Conservation (phyloP, 2,329 filamentous ascomycete species). For the Sclerotiophoma versabilis region DNA sequence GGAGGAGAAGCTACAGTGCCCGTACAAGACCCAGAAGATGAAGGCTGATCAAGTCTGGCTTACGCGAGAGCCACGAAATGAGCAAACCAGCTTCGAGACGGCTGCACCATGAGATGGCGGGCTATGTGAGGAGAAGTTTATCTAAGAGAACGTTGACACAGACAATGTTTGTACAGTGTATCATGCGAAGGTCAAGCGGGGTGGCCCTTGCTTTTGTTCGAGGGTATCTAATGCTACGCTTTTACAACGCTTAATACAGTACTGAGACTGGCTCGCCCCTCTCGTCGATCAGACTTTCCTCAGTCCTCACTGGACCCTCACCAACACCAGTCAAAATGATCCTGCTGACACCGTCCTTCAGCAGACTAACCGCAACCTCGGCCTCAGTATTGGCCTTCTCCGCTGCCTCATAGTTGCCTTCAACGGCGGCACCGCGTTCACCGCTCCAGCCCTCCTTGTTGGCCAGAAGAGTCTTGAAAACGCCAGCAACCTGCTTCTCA, state of each 20-base stretch:
- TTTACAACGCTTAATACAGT: slow-evolving; percentile 9
- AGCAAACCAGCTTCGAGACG: neutral
- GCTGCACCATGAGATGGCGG: neutral
- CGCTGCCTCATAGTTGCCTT: slow-evolving; percentile 63
- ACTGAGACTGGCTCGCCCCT: slow-evolving; percentile 50
- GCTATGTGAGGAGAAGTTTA: neutral
- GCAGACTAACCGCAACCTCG: slow-evolving; percentile 49
- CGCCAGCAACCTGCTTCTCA: slow-evolving; percentile 73
- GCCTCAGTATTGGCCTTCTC: slow-evolving; percentile 63
- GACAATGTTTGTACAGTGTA: neutral
- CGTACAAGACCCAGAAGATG: slow-evolving; percentile 10
- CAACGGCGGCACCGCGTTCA: slow-evolving; percentile 60
- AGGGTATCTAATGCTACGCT: slow-evolving; percentile 16
- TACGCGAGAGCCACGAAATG: neutral
- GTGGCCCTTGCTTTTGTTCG: slow-evolving; percentile 1
- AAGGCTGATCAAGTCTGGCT: slow-evolving; percentile 7
- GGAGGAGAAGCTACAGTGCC: slow-evolving; percentile 4
- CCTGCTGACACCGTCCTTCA: slow-evolving; percentile 82
- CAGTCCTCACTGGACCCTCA: slow-evolving; percentile 82
- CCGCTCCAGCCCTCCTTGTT: slow-evolving; percentile 75
- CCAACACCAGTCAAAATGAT: slow-evolving; percentile 93
- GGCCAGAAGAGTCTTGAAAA: slow-evolving; percentile 73
- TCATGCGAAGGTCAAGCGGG: neutral
- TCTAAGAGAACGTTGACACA: neutral
- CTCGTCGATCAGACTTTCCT: slow-evolving; percentile 77